Evolutionary conservation across 1,139 yeast genomes (phyloP), one percentile per base, ranked within the genome.

Genomic region (Candida tetrigidarum): DNA sequence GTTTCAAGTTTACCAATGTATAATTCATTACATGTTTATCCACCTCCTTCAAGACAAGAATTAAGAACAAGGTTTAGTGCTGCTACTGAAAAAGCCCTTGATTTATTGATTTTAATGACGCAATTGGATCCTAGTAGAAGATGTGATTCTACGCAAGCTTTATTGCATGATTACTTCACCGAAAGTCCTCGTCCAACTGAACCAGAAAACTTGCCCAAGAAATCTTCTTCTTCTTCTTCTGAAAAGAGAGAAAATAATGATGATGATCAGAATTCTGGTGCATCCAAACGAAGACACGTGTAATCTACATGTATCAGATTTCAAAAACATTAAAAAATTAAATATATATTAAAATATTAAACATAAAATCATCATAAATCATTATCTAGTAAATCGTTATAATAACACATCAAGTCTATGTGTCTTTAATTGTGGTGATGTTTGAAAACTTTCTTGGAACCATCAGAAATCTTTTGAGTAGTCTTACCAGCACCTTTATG

Each of bases 61-160:
- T 69, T 92, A 47, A 77, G 96, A 55, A 84, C 82, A 50, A 68
- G 97, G 50, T 93, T 93, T 62, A 83, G 90, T 47, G 98, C 98
- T 0, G 98, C 98, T 2, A 86, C 96, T 2, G 96, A 90, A 47
- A 71, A 76, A 45, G 97, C 97, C 0, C 67, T 93, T 45, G 91
- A 88, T 54, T 67, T 92, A 48, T 75, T 93, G 78, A 76, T 80
- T 45, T 78, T 80, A 1, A 77, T 93, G 87, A 78, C 95, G 5
- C 79, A 76, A 39, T 74, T 92, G 71, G 91, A 91, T 58, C 99
- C 99, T 0, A 69, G 80, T 15, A 74, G 80, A 51, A 75, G 99
- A 53, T 80, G 86, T 66, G 76, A 77, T 48, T 82, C 93, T 47
- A 78, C 79, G 4, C 71, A 72, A 45, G 93, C 96, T 7, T 68